Base-by-base conservation (phyloP, 345 rosid genomes). In the Syzygium aromaticum region DNA sequence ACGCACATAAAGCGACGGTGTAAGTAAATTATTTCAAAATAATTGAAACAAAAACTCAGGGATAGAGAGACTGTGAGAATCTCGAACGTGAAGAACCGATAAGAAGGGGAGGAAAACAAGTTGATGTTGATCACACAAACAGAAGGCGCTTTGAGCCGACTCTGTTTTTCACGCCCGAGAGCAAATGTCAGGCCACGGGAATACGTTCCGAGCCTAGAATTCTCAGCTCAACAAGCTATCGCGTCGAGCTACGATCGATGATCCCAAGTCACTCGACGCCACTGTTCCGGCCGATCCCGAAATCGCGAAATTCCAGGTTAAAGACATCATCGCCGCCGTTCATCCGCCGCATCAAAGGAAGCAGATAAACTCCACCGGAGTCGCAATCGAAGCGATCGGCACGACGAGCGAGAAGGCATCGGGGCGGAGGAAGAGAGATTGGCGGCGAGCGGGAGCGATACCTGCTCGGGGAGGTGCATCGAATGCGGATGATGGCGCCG, bases 401-500 rank as follows among this genome's bases (percentile, higher is more conserved):
- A 84, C 98, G 96, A 61, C 87, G 90, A 59, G 21, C 57, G 84
- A 30, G 25, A 77, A 40, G 13, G 52, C 54, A 51, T 52, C 23
- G 28, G 23, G 10, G 43, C 12, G 52, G 67, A 6, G 52, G 67
- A 19, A 15, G 28, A 80, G 53, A 51, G 17, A 84, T 28, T 19
- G 30, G 51, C 13, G 46, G 38, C 33, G 25, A 77, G 54, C 40
- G 53, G 73, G 67, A 56, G 14, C 8, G 33, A 30, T 30, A 89
- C 90, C 90, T 89, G 97, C 95, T 96, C 43, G 95, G 98, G 57
- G 98, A 98, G 88, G 99, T 98, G 92, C 99, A 98, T 83, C 99
- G 99, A 93, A 98, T 98, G 63, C 99, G 95, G 92, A 98, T 96
- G 88, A 98, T 95, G 89, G 99, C 99, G 91, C 99, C 99, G 86